These are phyloP conservation scores for Daldinia concentrica DNA, from an alignment of 495 filamentous ascomycete species.

Conservation along the genomic window DNA sequence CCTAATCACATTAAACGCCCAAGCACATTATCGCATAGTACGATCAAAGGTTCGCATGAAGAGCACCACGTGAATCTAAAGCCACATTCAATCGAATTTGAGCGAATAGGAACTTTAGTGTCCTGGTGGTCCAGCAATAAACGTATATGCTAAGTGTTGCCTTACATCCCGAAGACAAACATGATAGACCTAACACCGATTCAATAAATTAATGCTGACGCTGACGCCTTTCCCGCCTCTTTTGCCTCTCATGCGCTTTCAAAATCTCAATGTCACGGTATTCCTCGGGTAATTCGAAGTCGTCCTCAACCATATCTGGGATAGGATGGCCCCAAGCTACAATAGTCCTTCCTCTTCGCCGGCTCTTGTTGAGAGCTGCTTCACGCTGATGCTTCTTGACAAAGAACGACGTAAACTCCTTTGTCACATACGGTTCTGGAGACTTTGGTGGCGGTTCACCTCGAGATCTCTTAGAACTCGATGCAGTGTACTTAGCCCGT, in stretches of 20 bases:
- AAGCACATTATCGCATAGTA: not conserved
- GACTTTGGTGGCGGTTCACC: constrained; percentile 51
- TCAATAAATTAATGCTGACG: constrained; percentile 41
- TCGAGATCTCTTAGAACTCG: constrained; percentile 38
- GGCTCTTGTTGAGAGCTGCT: constrained; percentile 71
- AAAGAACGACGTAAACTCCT: constrained; percentile 88
- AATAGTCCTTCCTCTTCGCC: constrained; percentile 64
- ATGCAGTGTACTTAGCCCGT: constrained; percentile 41
- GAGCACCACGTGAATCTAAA: not conserved
- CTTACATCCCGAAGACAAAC: not conserved
- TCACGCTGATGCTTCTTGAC: constrained; percentile 77
- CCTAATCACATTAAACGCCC: not conserved
- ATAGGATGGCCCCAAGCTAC: constrained; percentile 82
- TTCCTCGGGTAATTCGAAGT: constrained; percentile 79
- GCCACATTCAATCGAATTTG: too few relatives aligned
- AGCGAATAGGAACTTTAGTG: not conserved
- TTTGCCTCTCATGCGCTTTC: constrained; percentile 69
- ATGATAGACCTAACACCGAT: not conserved
- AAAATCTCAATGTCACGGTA: constrained; percentile 74
- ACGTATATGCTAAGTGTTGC: not conserved
- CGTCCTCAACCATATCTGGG: constrained; percentile 71
- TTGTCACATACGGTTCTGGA: constrained; percentile 40
- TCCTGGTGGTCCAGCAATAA: not conserved
- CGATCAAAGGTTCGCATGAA: not conserved
- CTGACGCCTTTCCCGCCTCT: constrained; percentile 53